phyloP scores from a whole-genome alignment of 2,329 filamentous ascomycete genomes.

The Daldinia sp. region DNA sequence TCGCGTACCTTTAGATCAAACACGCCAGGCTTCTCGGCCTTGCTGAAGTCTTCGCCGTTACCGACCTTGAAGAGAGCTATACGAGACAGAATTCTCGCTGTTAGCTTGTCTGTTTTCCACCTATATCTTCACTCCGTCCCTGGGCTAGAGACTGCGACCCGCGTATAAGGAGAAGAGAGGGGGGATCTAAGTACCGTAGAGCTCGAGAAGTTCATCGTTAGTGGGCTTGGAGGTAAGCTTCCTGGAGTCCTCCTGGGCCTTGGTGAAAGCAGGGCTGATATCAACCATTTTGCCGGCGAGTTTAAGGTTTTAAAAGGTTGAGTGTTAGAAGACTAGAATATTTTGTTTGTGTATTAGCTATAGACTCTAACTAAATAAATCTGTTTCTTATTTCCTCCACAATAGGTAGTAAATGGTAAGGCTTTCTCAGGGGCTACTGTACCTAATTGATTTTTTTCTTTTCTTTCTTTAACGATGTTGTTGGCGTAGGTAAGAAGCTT shows the following conservation, averaged over 20 bases:
- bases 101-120: slow-evolving; percentile 19
- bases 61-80: slow-evolving; percentile 70
- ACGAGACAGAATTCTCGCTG: not conserved
- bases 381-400: not conserved
- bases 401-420: not conserved
- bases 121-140: not conserved
- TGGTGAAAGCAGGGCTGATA: slow-evolving; percentile 41
- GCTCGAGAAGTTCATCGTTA: slow-evolving; percentile 73
- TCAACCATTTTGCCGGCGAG: slow-evolving; percentile 45
- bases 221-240: slow-evolving; percentile 74
- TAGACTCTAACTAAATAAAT: slow-evolving; percentile 4
- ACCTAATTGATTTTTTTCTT: slow-evolving; percentile 17
- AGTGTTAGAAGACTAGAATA: not conserved
- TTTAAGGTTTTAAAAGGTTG: slow-evolving; percentile 12
- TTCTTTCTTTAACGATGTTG: slow-evolving; percentile 3
- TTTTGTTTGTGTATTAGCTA: slow-evolving; percentile 19
- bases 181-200: slow-evolving; percentile 62
- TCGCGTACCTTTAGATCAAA: slow-evolving; percentile 75
- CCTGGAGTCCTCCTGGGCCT: slow-evolving; percentile 65
- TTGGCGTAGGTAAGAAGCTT: slow-evolving; percentile 5
- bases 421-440: not conserved
- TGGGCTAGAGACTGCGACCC: not conserved
- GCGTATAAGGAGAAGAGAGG: slow-evolving; percentile 2
- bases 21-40: slow-evolving; percentile 71
- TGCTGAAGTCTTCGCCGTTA: slow-evolving; percentile 67